Conservation (phyloP, 2,329 filamentous ascomycete species). For the Thelonectria rubi region DNA sequence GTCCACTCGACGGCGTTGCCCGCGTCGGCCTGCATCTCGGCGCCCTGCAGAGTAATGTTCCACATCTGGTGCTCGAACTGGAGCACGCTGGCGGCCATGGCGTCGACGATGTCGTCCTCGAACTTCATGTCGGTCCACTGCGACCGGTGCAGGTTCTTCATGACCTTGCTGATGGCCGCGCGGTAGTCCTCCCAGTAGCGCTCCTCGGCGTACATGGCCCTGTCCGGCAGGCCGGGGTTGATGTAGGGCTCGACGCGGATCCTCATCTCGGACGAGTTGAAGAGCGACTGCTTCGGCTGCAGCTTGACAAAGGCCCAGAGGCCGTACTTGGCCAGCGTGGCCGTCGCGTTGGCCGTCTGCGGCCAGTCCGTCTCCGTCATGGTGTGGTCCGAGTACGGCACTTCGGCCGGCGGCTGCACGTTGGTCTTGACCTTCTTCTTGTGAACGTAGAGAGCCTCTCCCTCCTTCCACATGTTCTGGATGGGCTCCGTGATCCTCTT, state of each 20-base stretch:
- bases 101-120: constrained; percentile 7
- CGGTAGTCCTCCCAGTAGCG: not conserved
- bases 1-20: constrained; percentile 6
- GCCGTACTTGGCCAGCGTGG: constrained; percentile 7
- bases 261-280: constrained; percentile 21
- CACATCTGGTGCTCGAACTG: constrained; percentile 15
- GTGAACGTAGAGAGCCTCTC: constrained; percentile 8
- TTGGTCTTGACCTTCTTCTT: not conserved
- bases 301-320: constrained; percentile 29
- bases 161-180: not conserved
- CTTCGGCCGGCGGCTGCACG: constrained; percentile 2
- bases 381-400: not conserved
- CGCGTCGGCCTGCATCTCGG: constrained; percentile 2
- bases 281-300: constrained; percentile 19
- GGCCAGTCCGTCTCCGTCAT: constrained; percentile 15
- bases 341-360: constrained; percentile 12
- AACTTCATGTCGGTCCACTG: constrained; percentile 1
- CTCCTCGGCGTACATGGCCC: constrained; percentile 9
- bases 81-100: too few relatives aligned
- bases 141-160: not conserved
- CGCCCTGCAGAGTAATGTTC: not conserved
- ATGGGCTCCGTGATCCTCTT: constrained; percentile 18
- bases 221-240: constrained; percentile 16
- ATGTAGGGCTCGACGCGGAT: constrained; percentile 19
- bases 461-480: constrained; percentile 14